Evolutionary conservation across 2,329 filamentous ascomycete genomes (phyloP), one percentile per base, ranked within the genome.

Genomic region (Hypocrella siamensis): DNA sequence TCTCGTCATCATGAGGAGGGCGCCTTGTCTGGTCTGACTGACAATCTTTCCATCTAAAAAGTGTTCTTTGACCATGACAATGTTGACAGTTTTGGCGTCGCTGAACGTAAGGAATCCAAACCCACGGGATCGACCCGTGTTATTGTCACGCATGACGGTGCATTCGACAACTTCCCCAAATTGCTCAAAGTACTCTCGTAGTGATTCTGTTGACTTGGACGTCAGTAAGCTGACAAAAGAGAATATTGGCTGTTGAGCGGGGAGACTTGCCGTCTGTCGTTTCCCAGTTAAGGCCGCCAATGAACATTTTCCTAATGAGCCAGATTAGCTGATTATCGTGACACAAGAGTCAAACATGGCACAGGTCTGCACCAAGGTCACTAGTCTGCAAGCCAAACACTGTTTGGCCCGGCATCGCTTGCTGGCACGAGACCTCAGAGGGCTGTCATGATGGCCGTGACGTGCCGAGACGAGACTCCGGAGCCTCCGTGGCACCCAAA

Each of bases 41-140:
- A 96, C 90, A 55, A 98, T 94, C 58, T 98, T 98, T 39, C 90
- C 90, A 52, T 98, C 90, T 16, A 98, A 70, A 46, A 88, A 93
- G 55, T 98, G 90, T 53, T 98, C 90, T 60, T 98, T 98, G 40
- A 98, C 90, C 90, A 98, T 98, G 41, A 98, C 90, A 43, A 85
- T 93, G 53, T 98, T 98, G 42, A 98, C 90, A 4, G 84, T 93
- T 61, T 93, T 93, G 30, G 90, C 80, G 49, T 98, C 90, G 52
- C 83, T 92, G 66, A 98, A 98, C 0, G 90, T 98, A 39, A 98
- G 66, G 59, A 98, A 98, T 19, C 90, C 90, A 46, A 98, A 98
- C 17, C 90, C 90, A 57, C 90, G 75, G 19, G 90, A 96, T 40
- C 90, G 77, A 27, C 90, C 90, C 8, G 85, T 93, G 31, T 82